A percentile compares a stretch with the other conserved stretches of the same genome.
These are phyloP conservation scores for Coemansia sp. DNA, from an alignment of 192 early-diverging fungal genomes.

Conservation along the genomic window DNA sequence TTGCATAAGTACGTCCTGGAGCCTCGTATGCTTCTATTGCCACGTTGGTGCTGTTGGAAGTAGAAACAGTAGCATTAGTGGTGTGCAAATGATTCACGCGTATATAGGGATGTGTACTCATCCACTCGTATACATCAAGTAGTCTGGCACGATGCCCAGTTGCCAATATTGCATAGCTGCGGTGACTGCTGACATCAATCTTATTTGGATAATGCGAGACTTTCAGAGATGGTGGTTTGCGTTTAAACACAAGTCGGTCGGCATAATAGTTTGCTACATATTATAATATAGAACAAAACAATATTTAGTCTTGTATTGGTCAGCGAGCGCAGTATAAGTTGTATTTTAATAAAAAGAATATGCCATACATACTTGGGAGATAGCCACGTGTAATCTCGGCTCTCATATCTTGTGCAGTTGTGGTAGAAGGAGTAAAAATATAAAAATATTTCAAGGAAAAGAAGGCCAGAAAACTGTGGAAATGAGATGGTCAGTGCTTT, in stretches of 20 bases:
- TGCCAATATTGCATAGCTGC: slow-evolving; percentile 26
- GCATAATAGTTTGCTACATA: slow-evolving; percentile 20
- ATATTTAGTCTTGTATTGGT: no score
- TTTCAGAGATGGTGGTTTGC: slow-evolving; percentile 16
- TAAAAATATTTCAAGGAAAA: no score
- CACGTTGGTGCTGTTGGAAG: slow-evolving; percentile 16
- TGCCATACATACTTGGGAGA: slow-evolving; percentile 2
- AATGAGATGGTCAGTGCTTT: no score
- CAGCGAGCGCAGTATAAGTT: no score
- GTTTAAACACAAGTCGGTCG: slow-evolving; percentile 27
- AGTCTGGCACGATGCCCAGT: slow-evolving; percentile 5
- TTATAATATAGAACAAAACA: no score
- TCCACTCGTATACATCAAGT: slow-evolving; percentile 28
- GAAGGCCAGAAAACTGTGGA: no score
- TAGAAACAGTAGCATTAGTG: not conserved
- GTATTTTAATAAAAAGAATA: no score
- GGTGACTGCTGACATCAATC: slow-evolving; percentile 23
- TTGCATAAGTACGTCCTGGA: slow-evolving; percentile 20
- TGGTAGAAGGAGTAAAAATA: no score
- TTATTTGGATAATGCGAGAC: slow-evolving; percentile 45
- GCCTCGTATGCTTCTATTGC: slow-evolving; percentile 43
- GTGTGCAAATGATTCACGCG: slow-evolving; percentile 3
- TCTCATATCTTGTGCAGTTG: not conserved
- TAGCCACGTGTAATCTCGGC: slow-evolving; percentile 20
- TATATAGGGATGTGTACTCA: slow-evolving; percentile 44